These are phyloP conservation scores for Spizellomyces sp. DNA, from an alignment of 192 early-diverging fungal genomes.

Conservation along the genomic window DNA sequence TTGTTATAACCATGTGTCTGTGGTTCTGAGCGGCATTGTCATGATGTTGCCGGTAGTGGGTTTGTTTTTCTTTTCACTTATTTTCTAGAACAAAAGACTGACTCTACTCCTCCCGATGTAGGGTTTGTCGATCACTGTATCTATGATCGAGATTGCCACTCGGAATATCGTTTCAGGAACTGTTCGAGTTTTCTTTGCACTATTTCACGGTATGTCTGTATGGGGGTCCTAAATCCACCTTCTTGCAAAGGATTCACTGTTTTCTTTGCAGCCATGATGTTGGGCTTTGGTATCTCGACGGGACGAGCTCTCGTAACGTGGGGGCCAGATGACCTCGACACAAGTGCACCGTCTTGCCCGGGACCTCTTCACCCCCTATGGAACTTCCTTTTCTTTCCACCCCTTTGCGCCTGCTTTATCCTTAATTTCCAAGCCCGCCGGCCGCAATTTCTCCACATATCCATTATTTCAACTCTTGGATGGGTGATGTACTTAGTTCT, in stretches of 20 bases:
- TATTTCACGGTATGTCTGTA: constrained; percentile 72
- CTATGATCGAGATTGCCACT: constrained; percentile 85
- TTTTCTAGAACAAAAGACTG: too few species aligned
- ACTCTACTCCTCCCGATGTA: constrained; percentile 52
- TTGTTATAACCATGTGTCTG: constrained; percentile 31
- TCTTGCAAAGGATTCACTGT: background rate
- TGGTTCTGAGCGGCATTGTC: constrained; percentile 39
- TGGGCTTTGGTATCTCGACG: constrained; percentile 42
- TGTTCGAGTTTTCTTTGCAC: constrained; percentile 78
- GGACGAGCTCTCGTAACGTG: constrained; percentile 29
- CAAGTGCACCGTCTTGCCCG: background rate
- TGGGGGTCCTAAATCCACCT: constrained; percentile 61
- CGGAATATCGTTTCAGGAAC: constrained; percentile 87
- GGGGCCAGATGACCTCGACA: constrained; percentile 1
- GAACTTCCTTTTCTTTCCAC: constrained; percentile 59
- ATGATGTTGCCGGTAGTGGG: constrained; percentile 39
- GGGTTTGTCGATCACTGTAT: constrained; percentile 78
- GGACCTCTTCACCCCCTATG: constrained; percentile 40
- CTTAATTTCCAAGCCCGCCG: constrained; percentile 59
- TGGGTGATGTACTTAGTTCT: constrained; percentile 69
- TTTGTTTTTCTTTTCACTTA: too few species aligned
- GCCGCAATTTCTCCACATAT: constrained; percentile 74
- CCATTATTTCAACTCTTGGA: constrained; percentile 69
- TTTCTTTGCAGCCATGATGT: constrained; percentile 1
- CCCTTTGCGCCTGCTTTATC: constrained; percentile 54